phyloP scores from a whole-genome alignment of 805 yeast genomes.

The Yarrowia porcina region DNA sequence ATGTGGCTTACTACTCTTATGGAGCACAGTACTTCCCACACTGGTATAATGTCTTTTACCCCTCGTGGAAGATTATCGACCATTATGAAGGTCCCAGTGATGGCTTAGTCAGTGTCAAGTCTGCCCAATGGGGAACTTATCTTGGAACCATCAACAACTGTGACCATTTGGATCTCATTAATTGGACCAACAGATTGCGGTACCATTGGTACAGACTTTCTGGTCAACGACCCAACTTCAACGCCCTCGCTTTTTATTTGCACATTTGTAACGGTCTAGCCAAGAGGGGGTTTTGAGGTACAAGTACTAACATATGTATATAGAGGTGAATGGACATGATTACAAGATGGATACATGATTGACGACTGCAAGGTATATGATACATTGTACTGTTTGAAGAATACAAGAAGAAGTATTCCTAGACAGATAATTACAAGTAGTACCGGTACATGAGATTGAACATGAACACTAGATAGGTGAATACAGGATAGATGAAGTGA shows the following conservation, averaged over 20 bases:
- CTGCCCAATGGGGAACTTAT: conserved; percentile 81
- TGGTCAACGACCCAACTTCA: conserved; percentile 44
- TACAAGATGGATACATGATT: no score
- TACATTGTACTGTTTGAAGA: no score
- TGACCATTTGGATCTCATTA: conserved; percentile 83
- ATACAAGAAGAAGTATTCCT: no score
- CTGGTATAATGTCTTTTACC: conserved; percentile 57
- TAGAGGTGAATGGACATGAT: neutral
- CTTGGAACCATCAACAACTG: conserved; percentile 72
- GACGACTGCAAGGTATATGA: no score
- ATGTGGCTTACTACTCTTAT: conserved; percentile 73
- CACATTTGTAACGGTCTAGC: conserved; percentile 65
- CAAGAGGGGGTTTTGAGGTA: conserved; percentile 50
- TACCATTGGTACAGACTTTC: conserved; percentile 31
- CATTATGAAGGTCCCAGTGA: conserved; percentile 61
- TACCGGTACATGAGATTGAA: no score
- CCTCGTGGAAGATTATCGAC: conserved; percentile 63
- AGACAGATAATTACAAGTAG: no score
- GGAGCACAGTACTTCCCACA: conserved; percentile 71
- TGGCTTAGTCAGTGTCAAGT: conserved; percentile 76
- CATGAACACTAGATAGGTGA: no score
- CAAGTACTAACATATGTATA: neutral
- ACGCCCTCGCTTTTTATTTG: conserved; percentile 66
- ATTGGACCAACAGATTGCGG: conserved; percentile 48
- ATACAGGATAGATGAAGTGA: no score